A percentile compares a stretch with the other conserved stretches of the same genome.
Evolutionary conservation across 1,139 yeast species (phyloP).

Genomic region (Nakaseomyces nivariensis): DNA sequence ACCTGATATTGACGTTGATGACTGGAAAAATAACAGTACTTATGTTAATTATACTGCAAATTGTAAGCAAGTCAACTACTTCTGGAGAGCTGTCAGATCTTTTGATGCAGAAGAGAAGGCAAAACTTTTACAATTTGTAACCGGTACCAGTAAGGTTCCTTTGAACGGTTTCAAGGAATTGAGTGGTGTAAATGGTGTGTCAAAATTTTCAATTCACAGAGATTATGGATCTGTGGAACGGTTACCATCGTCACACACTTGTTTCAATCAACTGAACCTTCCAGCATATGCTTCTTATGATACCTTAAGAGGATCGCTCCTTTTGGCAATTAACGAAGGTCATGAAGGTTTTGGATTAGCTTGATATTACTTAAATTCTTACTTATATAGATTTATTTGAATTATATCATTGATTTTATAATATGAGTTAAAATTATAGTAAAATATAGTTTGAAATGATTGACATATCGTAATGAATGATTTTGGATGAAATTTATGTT

Average conservation of each 20-base stretch:
- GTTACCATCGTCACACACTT: constrained; percentile 91
- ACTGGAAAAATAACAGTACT: constrained; percentile 82
- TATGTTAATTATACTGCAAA: constrained; percentile 80
- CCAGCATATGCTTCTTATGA: constrained; percentile 92
- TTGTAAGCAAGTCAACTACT: constrained; percentile 88
- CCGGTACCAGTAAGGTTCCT: constrained; percentile 97
- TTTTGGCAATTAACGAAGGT: constrained; percentile 88
- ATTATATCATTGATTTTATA: no score
- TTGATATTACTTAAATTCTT: constrained; percentile 4
- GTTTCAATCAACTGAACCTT: constrained; percentile 88
- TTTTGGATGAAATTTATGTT: no score
- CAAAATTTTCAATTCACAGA: constrained; percentile 82
- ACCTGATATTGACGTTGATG: constrained; percentile 92
- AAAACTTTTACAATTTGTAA: constrained; percentile 84
- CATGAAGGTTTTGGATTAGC: constrained; percentile 83
- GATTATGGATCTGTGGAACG: constrained; percentile 82
- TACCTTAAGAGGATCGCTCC: constrained; percentile 65
- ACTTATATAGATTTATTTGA: background rate
- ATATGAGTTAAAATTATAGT: no score
- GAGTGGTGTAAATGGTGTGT: constrained; percentile 78
- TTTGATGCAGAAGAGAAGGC: constrained; percentile 94
- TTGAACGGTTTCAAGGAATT: constrained; percentile 85
- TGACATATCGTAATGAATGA: no score
- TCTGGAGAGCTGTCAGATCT: constrained; percentile 96
- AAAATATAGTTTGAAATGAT: no score